Evolutionary conservation across 2,329 filamentous ascomycete genomes (phyloP).

Genomic region (Mycosphaerella arachidis): DNA sequence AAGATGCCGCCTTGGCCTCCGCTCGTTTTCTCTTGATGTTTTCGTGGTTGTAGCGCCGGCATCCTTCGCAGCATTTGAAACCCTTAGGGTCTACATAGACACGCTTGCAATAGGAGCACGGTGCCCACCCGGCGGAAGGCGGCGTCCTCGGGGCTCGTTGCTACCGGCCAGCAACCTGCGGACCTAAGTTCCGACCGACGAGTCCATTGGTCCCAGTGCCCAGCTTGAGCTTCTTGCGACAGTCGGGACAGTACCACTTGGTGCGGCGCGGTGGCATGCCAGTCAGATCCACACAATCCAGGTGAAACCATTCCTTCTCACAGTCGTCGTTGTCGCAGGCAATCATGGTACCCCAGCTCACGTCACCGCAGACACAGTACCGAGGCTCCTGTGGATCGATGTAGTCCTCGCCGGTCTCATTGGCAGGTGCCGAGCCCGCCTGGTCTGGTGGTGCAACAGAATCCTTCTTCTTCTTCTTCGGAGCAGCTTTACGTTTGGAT

Average conservation of each 20-base stretch:
- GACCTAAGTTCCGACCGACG: conserved; percentile 20
- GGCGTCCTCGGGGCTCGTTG: conserved; percentile 4
- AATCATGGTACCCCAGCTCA: conserved; percentile 81
- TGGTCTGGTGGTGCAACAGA: conserved; percentile 13
- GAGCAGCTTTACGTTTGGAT: conserved; percentile 66
- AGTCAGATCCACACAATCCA: conserved; percentile 67
- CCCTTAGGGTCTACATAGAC: conserved; percentile 4
- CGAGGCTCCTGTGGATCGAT: conserved; percentile 71
- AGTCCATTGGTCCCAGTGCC: conserved; percentile 30
- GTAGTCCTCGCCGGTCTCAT: conserved; percentile 30
- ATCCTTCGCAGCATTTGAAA: not conserved
- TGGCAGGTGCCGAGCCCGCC: conserved; percentile 1
- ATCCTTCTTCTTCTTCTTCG: conserved; percentile 54
- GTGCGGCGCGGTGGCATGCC: conserved; percentile 66
- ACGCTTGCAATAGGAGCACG: conserved; percentile 3
- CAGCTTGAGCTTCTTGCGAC: conserved; percentile 49
- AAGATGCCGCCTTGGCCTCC: conserved; percentile 6
- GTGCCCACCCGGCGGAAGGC: not conserved
- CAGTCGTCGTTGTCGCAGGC: conserved; percentile 74
- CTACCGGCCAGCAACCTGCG: conserved; percentile 1
- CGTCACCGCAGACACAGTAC: conserved; percentile 74
- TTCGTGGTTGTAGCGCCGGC: not conserved
- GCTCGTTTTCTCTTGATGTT: conserved; percentile 1
- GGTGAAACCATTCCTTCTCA: conserved; percentile 80
- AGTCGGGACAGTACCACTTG: conserved; percentile 83